Evolutionary conservation across 768 basidiomycete genomes (phyloP).

Genomic region (Clitopilus hobsonii): DNA sequence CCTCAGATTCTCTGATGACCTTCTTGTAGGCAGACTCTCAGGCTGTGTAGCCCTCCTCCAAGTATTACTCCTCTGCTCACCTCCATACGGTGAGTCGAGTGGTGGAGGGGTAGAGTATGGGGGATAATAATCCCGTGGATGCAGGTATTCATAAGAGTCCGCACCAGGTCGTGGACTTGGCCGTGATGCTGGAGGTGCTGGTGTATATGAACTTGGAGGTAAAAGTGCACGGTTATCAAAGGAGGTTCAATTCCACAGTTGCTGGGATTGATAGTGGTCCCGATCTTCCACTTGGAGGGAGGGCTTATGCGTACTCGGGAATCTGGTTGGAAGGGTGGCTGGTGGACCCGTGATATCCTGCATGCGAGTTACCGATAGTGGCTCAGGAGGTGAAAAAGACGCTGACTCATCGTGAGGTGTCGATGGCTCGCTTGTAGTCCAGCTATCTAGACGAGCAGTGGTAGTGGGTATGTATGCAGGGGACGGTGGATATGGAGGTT

Average conservation of each 20-base stretch:
- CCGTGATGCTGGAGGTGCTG: background rate
- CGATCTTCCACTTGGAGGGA: conserved; percentile 15
- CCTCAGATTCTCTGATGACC: conserved; percentile 10
- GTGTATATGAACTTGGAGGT: conserved; percentile 1
- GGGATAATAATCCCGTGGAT: conserved; percentile 1
- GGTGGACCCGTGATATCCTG: background rate
- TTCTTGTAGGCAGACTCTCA: conserved; percentile 13
- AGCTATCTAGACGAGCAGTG: background rate
- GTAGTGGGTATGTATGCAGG: no score
- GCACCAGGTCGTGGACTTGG: background rate
- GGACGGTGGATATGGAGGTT: conserved; percentile 1
- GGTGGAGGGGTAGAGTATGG: conserved; percentile 5
- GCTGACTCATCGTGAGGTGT: background rate
- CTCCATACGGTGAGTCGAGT: conserved; percentile 4
- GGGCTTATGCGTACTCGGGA: background rate
- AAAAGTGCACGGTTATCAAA: conserved; percentile 11
- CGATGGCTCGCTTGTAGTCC: background rate
- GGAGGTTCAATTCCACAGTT: conserved; percentile 13
- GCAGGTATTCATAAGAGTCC: background rate
- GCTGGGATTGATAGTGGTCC: conserved; percentile 4
- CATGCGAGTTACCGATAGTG: no score
- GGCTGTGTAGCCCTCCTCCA: conserved; percentile 13
- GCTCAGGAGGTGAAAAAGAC: background rate
- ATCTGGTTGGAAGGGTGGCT: background rate
- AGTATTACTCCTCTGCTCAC: conserved; percentile 13